A percentile compares a stretch with the other conserved stretches of the same genome.
Conservation (phyloP, 106 monocot species). For the Posidonia australis region DNA sequence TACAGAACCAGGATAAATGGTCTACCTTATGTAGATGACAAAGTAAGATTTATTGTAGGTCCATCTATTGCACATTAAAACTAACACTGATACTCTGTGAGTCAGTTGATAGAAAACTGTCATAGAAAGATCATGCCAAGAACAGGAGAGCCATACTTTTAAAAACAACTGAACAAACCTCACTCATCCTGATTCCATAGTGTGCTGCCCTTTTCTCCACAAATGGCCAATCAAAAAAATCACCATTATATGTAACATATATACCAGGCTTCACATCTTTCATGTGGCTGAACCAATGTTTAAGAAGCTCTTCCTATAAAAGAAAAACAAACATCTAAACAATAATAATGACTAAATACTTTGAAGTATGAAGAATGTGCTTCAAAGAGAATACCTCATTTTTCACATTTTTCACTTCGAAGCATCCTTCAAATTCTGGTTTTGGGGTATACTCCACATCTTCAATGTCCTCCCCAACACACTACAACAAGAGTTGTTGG, state of each 20-base stretch:
- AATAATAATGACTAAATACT: neutral
- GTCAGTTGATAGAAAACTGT: too few species aligned
- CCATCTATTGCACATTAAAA: too few species aligned
- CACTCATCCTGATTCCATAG: conserved; percentile 83
- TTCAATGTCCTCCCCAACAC: conserved; percentile 93
- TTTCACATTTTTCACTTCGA: conserved; percentile 80
- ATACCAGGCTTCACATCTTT: conserved; percentile 90
- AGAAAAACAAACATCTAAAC: neutral
- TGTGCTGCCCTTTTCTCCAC: conserved; percentile 90
- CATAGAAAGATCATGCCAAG: neutral
- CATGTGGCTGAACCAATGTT: conserved; percentile 90
- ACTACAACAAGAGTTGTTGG: conserved; percentile 28
- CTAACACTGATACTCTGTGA: too few species aligned
- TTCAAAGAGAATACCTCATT: conserved; percentile 55
- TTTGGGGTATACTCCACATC: conserved; percentile 98
- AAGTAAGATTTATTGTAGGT: too few species aligned
- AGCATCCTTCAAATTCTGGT: conserved; percentile 94
- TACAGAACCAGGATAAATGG: too few species aligned
- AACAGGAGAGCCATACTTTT: neutral
- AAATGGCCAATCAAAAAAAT: conserved; percentile 99
- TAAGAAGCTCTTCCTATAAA: conserved; percentile 71
- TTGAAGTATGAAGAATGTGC: neutral
- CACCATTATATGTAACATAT: conserved; percentile 98
- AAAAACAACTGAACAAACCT: conserved; percentile 27
- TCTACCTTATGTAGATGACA: too few species aligned